phyloP scores from a whole-genome alignment of 179 eudicot species.

The Kewa caespitosa region DNA sequence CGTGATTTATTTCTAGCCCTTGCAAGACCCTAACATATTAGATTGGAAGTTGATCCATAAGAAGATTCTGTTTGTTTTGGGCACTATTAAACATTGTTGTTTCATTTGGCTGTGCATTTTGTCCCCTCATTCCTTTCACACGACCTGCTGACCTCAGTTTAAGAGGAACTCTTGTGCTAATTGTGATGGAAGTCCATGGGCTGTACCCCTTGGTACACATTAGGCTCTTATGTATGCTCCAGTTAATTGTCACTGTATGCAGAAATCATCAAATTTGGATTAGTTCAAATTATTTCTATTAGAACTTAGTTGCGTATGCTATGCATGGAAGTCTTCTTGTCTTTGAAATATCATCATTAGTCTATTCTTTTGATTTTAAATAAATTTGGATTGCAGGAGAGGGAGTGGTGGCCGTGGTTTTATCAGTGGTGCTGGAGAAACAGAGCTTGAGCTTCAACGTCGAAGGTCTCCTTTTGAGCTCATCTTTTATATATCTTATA shows the following conservation, averaged over 20 bases:
- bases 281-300: not conserved
- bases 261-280: not conserved
- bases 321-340: not conserved
- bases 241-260: not conserved
- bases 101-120: not conserved
- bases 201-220: conserved; percentile 7
- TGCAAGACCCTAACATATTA: not conserved
- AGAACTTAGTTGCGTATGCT: conserved; percentile 1
- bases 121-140: not conserved
- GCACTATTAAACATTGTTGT: not conserved
- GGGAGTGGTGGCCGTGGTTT: conserved; percentile 97
- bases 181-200: not conserved
- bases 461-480: conserved; percentile 63
- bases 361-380: conserved; percentile 20
- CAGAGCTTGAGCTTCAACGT: conserved; percentile 96
- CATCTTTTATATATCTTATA: not conserved
- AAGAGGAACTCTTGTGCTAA: not conserved
- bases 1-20: not conserved
- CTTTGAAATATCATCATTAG: not conserved
- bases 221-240: not conserved
- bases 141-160: not conserved
- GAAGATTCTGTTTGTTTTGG: not conserved
- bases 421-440: conserved; percentile 98
- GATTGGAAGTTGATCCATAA: not conserved
- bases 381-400: conserved; percentile 59